Base-by-base conservation (phyloP, 306 rosid species). In the Cucumis melo region DNA sequence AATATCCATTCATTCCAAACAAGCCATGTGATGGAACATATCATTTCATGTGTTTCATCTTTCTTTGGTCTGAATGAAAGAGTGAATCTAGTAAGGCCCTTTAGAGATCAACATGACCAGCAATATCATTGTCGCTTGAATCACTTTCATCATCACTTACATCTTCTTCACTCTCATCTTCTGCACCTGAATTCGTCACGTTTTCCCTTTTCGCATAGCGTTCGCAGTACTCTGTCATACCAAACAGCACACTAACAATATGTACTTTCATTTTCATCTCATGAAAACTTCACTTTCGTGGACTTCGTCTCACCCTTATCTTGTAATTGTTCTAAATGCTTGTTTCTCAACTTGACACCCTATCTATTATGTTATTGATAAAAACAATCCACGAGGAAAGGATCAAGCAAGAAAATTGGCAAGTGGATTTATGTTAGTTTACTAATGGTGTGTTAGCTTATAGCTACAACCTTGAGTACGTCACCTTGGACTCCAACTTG, bases 181-280 rank as follows among this genome's bases (percentile, higher is more conserved):
- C 98, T 3, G 84, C 85, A 10, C 81, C 74, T 21, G 92, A 58
- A 76, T 88, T 93, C 39, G 76, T 54, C 44, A 90, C 85, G 77
- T 85, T 84, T 83, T 91, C 98, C 88, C 83, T 87, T 84, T 87
- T 93, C 6, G 98, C 98, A 77, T 93, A 93, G 58, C 86, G 83
- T 84, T 93, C 98, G 59, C 97, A 93, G 77, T 93, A 93, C 86
- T 93, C 98, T 93, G 90, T 63, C 76, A 78, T 80, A 83, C 74
- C 57, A 46, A 70, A 70, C 13, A 46, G 23, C 20, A 42, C n/a
- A 7, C 85, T 46, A 84, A 20, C 77, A 65, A 68, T 68, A 44
- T 46, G 56, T n/a, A 44, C 9, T 44, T 21, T 10, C 19, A 68
- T 44, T 44, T 7, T 2, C 20, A 23, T 65, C 50, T 65, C 34